phyloP scores from a whole-genome alignment of 495 filamentous ascomycete species.

The Neurospora sp. region DNA sequence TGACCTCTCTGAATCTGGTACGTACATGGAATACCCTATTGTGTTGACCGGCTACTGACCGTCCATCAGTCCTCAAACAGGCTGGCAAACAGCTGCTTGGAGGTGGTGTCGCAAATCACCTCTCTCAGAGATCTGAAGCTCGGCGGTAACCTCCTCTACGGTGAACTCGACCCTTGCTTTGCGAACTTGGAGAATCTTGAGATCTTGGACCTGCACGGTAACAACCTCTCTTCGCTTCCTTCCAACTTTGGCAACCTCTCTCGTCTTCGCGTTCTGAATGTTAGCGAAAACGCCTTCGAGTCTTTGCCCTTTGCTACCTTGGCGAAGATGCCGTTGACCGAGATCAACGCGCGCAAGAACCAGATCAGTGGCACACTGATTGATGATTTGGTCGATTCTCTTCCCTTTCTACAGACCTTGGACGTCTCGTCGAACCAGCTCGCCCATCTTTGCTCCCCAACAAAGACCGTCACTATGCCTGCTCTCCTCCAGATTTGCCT shows the following conservation, averaged over 20 bases:
- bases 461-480: constrained; percentile 41
- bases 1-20: constrained; percentile 76
- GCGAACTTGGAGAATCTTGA: constrained; percentile 57
- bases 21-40: constrained; percentile 10
- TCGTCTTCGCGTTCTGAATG: constrained; percentile 62
- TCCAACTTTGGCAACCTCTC: constrained; percentile 50
- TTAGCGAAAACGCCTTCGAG: constrained; percentile 65
- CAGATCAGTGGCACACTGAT: constrained; percentile 65
- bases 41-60: constrained; percentile 1
- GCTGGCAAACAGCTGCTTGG: constrained; percentile 56
- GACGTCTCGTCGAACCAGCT: constrained; percentile 72
- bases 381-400: constrained; percentile 40
- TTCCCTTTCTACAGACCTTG: constrained; percentile 58
- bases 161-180: constrained; percentile 48
- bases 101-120: constrained; percentile 59
- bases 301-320: constrained; percentile 60
- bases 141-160: constrained; percentile 65
- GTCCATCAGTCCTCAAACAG: constrained; percentile 63
- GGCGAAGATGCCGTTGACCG: constrained; percentile 54
- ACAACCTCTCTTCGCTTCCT: constrained; percentile 70
- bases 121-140: constrained; percentile 72
- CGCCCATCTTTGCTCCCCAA: constrained; percentile 30
- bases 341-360: constrained; percentile 73
- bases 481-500: constrained; percentile 63
- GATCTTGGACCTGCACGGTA: constrained; percentile 68